phyloP scores from a whole-genome alignment of 352 stramenopile genomes.

The Phytophthora ramorum region DNA sequence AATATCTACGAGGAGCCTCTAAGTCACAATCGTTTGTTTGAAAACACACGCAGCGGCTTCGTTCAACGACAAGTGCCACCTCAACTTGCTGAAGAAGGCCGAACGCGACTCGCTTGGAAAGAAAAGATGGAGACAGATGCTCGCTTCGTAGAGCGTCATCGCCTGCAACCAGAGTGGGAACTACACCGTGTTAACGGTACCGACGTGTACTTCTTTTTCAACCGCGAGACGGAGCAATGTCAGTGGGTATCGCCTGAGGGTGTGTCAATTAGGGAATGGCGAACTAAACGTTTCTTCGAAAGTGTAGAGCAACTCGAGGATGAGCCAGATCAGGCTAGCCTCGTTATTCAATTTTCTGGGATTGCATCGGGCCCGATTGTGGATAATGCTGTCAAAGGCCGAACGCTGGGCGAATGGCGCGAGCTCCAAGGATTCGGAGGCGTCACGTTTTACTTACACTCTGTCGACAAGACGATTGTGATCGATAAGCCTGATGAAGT shows the following conservation, averaged over 20 bases:
- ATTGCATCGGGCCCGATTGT: slow-evolving; percentile 35
- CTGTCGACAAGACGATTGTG: slow-evolving; percentile 37
- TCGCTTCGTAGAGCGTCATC: slow-evolving; percentile 65
- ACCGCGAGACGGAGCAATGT: slow-evolving; percentile 53
- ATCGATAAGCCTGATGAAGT: slow-evolving; percentile 67
- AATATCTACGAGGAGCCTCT: slow-evolving; percentile 59
- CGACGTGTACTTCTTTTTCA: slow-evolving; percentile 82
- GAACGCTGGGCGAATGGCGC: slow-evolving; percentile 57
- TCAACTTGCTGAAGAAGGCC: slow-evolving; percentile 41
- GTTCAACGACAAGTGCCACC: slow-evolving; percentile 67
- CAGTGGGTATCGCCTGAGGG: slow-evolving; percentile 60
- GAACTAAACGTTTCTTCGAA: slow-evolving; percentile 65
- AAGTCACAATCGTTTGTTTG: slow-evolving; percentile 68
- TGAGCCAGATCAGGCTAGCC: slow-evolving; percentile 50
- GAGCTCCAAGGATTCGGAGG: slow-evolving; percentile 56
- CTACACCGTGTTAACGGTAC: slow-evolving; percentile 59
- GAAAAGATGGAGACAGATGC: slow-evolving; percentile 59
- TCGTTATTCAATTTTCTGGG: slow-evolving; percentile 59
- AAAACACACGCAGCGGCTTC: slow-evolving; percentile 66
- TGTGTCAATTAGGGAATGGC: slow-evolving; percentile 45
- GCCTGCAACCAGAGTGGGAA: slow-evolving; percentile 60
- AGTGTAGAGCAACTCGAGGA: slow-evolving; percentile 53
- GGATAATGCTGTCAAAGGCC: slow-evolving; percentile 49
- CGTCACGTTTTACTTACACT: slow-evolving; percentile 64
- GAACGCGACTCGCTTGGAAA: slow-evolving; percentile 62